Evolutionary conservation across 148 eudicot genomes (phyloP), one percentile per base, ranked within the genome.

Genomic region (Spergularia bocconei): DNA sequence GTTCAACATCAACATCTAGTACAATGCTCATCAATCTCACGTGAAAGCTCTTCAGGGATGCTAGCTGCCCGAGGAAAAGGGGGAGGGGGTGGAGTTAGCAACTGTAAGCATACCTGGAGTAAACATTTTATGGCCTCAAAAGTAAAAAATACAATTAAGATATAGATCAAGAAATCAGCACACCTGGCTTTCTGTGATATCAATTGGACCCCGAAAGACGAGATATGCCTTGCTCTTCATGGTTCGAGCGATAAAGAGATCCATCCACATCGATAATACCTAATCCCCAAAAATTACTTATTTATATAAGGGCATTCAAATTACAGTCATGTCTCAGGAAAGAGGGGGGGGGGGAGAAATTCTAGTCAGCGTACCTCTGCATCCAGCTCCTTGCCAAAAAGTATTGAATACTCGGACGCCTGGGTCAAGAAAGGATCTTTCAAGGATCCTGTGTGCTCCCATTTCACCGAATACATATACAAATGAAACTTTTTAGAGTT

Each of bases 211-310:
- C 82, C 86, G 87, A 74, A 81, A 90, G 75, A 86, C 84, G 77
- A 92, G 91, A 79, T 89, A 87, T 75, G 96, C 83, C 85, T 91
- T 95, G 79, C 91, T 84, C 82, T 90, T 83, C 88, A 95, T 81
- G 74, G 97, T 86, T 82, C 98, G 92, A 78, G 98, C 96, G 62
- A 95, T 86, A 89, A 95, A 95, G 82, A 95, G 88, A 89, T 95
- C 98, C 92, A 90, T 89, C n/a, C 92, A 90, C 97, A 95, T 90
- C 87, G 97, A 92, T 89, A 90, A 89, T 79, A 92, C 98, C 98
- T 94, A 58, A 75, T 75, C 20, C 71, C 59, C n/a, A 64, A 21
- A 16, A 23, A 50, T 17, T 19, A 9, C 25, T 56, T 13, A 67
- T 39, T 69, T 55, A 51, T 55, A 51, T 71, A 36, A 50, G 65